phyloP scores from a whole-genome alignment of 257 asterid genomes.

The Ilex asprella region DNA sequence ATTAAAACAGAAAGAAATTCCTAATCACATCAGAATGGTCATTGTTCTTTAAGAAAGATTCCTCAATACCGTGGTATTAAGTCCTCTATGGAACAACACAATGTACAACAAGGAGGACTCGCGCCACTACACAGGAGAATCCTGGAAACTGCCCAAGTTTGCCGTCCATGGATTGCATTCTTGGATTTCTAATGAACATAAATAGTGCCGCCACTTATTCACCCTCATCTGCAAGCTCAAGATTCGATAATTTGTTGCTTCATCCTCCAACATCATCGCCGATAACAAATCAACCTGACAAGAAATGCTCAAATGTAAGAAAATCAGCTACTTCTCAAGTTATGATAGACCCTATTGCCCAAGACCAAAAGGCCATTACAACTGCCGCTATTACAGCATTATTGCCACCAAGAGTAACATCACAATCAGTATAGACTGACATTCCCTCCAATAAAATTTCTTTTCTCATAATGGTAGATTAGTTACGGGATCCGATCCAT shows the following conservation, averaged over 20 bases:
- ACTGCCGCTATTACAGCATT: constrained; percentile 4
- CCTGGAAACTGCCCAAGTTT: constrained; percentile 4
- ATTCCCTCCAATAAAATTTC: too few species aligned
- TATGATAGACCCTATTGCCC: constrained; percentile 1
- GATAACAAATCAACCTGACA: background rate
- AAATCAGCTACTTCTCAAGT: background rate
- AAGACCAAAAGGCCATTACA: constrained; percentile 3
- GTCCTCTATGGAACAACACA: constrained; percentile 28
- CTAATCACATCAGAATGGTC: constrained; percentile 11
- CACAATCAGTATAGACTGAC: constrained; percentile 1
- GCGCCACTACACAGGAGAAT: constrained; percentile 12
- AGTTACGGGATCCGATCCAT: constrained; percentile 5
- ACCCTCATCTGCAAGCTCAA: background rate
- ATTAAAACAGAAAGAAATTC: constrained; percentile 7
- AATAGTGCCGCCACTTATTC: constrained; percentile 5
- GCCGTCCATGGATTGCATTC: constrained; percentile 14
- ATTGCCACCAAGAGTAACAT: constrained; percentile 33
- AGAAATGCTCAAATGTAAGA: background rate
- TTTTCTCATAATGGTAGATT: too few species aligned
- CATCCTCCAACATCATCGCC: background rate
- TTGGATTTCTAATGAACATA: constrained; percentile 8
- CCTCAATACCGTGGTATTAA: background rate
- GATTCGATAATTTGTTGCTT: background rate
- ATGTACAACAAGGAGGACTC: constrained; percentile 41
- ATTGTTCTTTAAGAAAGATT: constrained; percentile 6